phyloP scores from a whole-genome alignment of 352 stramenopile genomes.

The Phytophthora constricta region DNA sequence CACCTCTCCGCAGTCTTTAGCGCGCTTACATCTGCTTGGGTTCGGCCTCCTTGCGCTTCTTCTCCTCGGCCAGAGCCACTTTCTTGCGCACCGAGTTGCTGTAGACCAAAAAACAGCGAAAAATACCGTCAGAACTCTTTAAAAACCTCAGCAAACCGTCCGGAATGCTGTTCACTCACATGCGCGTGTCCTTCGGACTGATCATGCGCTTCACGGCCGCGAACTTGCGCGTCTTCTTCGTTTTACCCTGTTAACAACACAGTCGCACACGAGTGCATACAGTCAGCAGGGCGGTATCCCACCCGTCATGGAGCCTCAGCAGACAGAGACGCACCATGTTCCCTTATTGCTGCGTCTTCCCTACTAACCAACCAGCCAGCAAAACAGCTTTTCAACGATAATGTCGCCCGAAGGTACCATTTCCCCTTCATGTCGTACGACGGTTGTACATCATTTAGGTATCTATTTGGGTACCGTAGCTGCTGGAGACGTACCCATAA shows the following conservation, averaged over 20 bases:
- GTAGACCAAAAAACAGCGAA: slow-evolving; percentile 1
- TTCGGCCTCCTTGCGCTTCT: slow-evolving; percentile 91
- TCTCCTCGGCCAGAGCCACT: slow-evolving; percentile 79
- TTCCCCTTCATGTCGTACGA: background rate
- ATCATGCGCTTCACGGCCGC: slow-evolving; percentile 99
- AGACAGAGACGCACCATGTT: background rate
- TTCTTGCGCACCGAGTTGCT: slow-evolving; percentile 86
- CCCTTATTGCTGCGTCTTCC: background rate
- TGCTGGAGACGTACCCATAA: background rate
- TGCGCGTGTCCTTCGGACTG: slow-evolving; percentile 96
- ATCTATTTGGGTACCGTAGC: background rate
- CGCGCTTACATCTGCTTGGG: slow-evolving; percentile 92
- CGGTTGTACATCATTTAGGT: too few relatives aligned
- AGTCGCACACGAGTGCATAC: background rate
- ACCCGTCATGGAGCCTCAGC: background rate
- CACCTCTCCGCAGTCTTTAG: background rate
- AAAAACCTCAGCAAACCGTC: slow-evolving; percentile 3
- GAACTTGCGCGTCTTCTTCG: slow-evolving; percentile 99
- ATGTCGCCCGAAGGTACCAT: background rate
- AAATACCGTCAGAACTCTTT: background rate
- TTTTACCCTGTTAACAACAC: slow-evolving; percentile 85
- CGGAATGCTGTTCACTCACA: slow-evolving; percentile 68
- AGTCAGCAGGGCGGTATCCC: background rate
- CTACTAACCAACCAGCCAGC: background rate
- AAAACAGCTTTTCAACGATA: background rate